Evolutionary conservation across 257 asterid genomes (phyloP).

Genomic region (Gentiana macrophylla): DNA sequence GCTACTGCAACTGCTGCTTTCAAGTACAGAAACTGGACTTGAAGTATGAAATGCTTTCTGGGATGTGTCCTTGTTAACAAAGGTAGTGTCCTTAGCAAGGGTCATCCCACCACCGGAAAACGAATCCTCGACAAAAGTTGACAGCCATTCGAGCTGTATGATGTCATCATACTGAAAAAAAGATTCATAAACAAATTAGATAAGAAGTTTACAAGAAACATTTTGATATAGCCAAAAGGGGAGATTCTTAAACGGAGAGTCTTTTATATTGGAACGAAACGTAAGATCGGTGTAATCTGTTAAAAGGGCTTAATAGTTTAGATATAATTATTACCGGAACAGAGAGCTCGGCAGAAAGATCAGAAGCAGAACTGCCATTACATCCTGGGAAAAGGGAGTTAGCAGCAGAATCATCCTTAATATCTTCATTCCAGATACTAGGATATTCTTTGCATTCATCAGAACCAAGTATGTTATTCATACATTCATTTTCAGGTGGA

Average conservation of each 20-base stretch:
- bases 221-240: not conserved
- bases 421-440: slow-evolving; percentile 52
- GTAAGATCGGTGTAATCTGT: not conserved
- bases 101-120: slow-evolving; percentile 55
- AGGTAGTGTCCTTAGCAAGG: slow-evolving; percentile 36
- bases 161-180: slow-evolving; percentile 65
- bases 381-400: slow-evolving; percentile 39
- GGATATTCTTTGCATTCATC: slow-evolving; percentile 48
- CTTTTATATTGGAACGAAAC: not conserved
- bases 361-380: slow-evolving; percentile 30
- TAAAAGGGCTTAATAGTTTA: not conserved
- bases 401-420: slow-evolving; percentile 23
- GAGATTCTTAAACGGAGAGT: not conserved
- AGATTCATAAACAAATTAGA: not conserved
- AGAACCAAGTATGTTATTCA: slow-evolving; percentile 29
- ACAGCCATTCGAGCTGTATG: slow-evolving; percentile 50
- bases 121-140: slow-evolving; percentile 73
- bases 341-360: slow-evolving; percentile 66
- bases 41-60: slow-evolving; percentile 39
- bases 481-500: slow-evolving; percentile 59
- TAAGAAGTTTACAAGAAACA: not conserved
- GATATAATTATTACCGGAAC: slow-evolving; percentile 52
- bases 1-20: slow-evolving; percentile 66
- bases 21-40: slow-evolving; percentile 66
- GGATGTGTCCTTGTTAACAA: slow-evolving; percentile 16